Percentiles rank a stretch among this genome's conserved stretches.
phyloP scores from a whole-genome alignment of 306 rosid genomes.

The Trifolium repens region DNA sequence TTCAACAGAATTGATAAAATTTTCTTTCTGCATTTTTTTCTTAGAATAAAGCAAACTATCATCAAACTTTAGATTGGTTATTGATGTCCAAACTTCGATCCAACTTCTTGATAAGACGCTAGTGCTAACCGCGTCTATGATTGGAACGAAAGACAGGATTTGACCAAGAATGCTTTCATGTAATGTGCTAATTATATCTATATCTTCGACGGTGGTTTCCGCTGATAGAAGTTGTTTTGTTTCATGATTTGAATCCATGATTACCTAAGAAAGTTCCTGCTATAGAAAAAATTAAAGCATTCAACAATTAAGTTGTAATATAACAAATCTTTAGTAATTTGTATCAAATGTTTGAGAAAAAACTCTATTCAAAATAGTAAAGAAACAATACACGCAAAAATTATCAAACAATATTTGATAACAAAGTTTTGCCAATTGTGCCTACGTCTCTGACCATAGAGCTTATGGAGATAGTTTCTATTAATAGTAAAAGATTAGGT shows the following conservation, averaged over 20 bases:
- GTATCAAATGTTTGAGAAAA: no score
- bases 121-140: slow-evolving; percentile 26
- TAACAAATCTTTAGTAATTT: no score
- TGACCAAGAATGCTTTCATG: slow-evolving; percentile 39
- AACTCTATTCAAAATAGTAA: no score
- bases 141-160: slow-evolving; percentile 40
- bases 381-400: no score
- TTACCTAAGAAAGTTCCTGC: neutral
- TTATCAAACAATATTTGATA: no score
- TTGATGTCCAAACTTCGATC: slow-evolving; percentile 38
- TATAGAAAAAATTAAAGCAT: neutral
- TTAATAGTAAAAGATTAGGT: no score
- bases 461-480: no score
- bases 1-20: slow-evolving; percentile 35
- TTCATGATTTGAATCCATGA: slow-evolving; percentile 32
- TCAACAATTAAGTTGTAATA: neutral
- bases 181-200: slow-evolving; percentile 36
- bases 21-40: slow-evolving; percentile 38
- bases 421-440: no score
- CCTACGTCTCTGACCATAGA: no score
- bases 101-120: slow-evolving; percentile 33
- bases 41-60: slow-evolving; percentile 23
- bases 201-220: neutral
- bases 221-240: no score
- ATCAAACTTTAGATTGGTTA: slow-evolving; percentile 7